These are phyloP conservation scores for Leavenworthia alabamica DNA, from an alignment of 345 rosid species.

Conservation along the genomic window DNA sequence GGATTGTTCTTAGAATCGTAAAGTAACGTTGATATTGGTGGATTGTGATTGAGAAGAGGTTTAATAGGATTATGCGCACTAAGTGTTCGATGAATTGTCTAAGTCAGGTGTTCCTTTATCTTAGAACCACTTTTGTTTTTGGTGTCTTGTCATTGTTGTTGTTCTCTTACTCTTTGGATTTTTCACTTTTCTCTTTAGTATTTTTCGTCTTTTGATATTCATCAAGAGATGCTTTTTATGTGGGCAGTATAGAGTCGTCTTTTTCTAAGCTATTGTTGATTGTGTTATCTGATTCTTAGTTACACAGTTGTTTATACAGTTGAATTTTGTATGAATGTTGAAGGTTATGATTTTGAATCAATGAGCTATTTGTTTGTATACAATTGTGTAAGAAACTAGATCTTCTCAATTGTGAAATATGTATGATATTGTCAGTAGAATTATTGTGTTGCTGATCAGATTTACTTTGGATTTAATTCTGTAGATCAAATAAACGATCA, in stretches of 20 bases:
- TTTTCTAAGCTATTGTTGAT: background rate
- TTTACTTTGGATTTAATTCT: background rate
- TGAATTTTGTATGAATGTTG: background rate
- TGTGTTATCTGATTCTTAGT: slow-evolving; percentile 5
- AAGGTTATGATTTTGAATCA: background rate
- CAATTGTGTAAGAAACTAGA: background rate
- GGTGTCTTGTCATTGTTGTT: slow-evolving; percentile 26
- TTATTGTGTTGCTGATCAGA: background rate
- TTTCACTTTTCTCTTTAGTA: slow-evolving; percentile 9
- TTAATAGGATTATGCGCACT: slow-evolving; percentile 22
- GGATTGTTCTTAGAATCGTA: background rate
- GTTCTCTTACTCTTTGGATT: slow-evolving; percentile 19
- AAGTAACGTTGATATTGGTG: background rate
- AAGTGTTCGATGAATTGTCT: slow-evolving; percentile 32
- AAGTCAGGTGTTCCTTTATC: slow-evolving; percentile 12
- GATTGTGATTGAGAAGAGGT: slow-evolving; percentile 18
- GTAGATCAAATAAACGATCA: background rate
- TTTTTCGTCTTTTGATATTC: slow-evolving; percentile 20
- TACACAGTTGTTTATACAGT: background rate
- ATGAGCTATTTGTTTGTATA: background rate
- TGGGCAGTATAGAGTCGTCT: background rate
- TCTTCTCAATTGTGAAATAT: background rate
- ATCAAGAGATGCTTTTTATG: slow-evolving; percentile 12
- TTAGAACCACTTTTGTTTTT: background rate
- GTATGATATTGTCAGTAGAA: slow-evolving; percentile 1